Base-by-base conservation (phyloP, 2,329 filamentous ascomycete genomes). In the Sarocladium strictum region DNA sequence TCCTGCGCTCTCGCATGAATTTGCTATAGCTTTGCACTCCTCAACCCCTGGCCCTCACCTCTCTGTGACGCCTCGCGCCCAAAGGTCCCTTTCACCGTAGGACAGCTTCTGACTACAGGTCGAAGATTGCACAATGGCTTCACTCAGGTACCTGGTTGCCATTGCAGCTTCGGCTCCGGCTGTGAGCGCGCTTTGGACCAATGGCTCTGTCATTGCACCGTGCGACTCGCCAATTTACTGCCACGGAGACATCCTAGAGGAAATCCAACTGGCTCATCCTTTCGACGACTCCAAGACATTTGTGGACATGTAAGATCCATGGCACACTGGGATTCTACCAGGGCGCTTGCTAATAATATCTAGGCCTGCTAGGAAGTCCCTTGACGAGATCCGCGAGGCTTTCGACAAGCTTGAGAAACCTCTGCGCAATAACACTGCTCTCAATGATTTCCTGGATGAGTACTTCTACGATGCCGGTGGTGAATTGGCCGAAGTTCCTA, bases 201-300 rank as follows among this genome's bases (percentile, higher is more conserved):
- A 86, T 66, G 84, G 82, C 59, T 78, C 77, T 2, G 71, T 83
- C 38, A 75, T 79, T 56, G 80, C 84, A 2, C 84, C 85, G 1
- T 88, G 85, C 68, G 81, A 86, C 64, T 87, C 84, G 9, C 78
- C 81, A 15, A 73, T 87, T 19, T 88, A 87, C 68, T 88, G 85
- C 64, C 76, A 83, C 58, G 85, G 85, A 49, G 80, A 85, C 0
- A 74, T 87, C 12, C 73, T 88, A 2, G 73, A 76, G 57, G 74
- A 81, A 58, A 78, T 88, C 49, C 77, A 87, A 69, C 72, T 87
- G 10, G 84, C 84, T 2, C 72, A 71, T 23, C 84, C 84, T 0
- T 87, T 87, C 59, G 68, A 73, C 14, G 85, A 87, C 68, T 87
- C 83, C 57, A 88, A 87, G 74, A 86, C 83, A 1, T 87, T 86